Base-by-base conservation (phyloP, 2,329 filamentous ascomycete species). In the Thelonectria discophora region DNA sequence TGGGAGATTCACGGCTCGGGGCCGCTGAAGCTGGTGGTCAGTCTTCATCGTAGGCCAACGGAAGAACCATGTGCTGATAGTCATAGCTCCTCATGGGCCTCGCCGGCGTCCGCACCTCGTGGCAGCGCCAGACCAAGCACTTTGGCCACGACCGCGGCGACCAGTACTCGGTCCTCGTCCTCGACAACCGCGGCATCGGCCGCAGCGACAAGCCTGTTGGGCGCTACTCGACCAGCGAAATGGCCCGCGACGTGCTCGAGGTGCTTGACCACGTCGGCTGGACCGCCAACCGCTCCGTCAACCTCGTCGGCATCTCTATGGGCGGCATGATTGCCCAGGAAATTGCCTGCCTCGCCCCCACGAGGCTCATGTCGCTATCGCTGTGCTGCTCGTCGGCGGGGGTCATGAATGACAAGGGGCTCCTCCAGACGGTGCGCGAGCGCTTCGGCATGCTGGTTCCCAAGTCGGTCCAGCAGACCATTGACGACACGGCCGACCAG, bases 251-350 rank as follows among this genome's bases (percentile, higher is more conserved):
- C 77, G 77, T 86, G 21, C 73, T 94, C 65, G 91, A 95, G 70
- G 79, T 95, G 17, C 75, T 86, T 27, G 84, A 88, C 66, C 85
- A 91, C 69, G 74, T 95, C 10, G 88, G 87, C 64, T 96, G 91
- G 91, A 87, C 73, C 9, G 73, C 60, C 49, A 76, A 55, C 65
- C 82, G 73, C 69, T 81, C 69, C 78, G 82, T 80, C 74, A 88
- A 97, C 78, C 75, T 96, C 54, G 81, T 91, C 34, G 93, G 93
- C 58, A 88, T 94, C 66, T 92, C 89, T 61, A 91, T 97, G 85
- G 93, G 93, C 65, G 93, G 93, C 72, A 97, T 97, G 93, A 94
- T 97, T 70, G 87, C 91, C 2, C 93, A 97, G 77, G 93, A 97
- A 78, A 73, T 97, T 4, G 87, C 84, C 20, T 80, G 77, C 67